Evolutionary conservation across 352 stramenopile species (phyloP), one percentile per base, ranked within the genome.

Genomic region (Pythium scleroteichum): DNA sequence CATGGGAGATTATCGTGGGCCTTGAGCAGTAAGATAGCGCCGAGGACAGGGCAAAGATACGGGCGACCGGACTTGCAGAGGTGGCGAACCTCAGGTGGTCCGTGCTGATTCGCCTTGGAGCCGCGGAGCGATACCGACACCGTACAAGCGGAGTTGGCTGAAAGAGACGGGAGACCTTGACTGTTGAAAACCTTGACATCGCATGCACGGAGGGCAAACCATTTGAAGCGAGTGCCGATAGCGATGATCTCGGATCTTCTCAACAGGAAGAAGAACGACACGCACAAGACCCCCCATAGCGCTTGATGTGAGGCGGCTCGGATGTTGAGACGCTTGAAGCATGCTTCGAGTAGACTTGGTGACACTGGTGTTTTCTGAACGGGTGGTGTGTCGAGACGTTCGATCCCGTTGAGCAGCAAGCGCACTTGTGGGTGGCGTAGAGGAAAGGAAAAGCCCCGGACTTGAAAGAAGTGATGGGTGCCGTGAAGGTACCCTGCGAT

Each of bases 241-340:
- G 50, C 50, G n/a, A 48, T 23, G 33, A 57, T 47, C 50, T 57
- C 38, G 9, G 50, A 57, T 9, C 39, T n/a, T 1, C 33, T 29
- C 4, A 57, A 19, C 9, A 57, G 50, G 22, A 57, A 57, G 38
- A 57, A 57, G 50, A 57, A 57, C 19, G 50, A 1, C 16, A 57
- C 14, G 38, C 50, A 57, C 50, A 57, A 24, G n/a, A 44, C 22
- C 19, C 50, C 50, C 50, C 50, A 57, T 5, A 57, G 50, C 5
- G 50, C 32, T 48, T 48, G 50, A 8, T 57, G n/a, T 4, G 3
- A 6, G 12, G 22, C 6, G 27, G 48, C 6, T 8, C n/a, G 26
- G 2, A 44, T 7, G 29, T 42, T 42, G 48, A 54, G 48, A 29
- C 17, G 17, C 5, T 10, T 26, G 16, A 44, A 54, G 48, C 17